Evolutionary conservation across 163 green algal genomes (phyloP), one percentile per base, ranked within the genome.

Genomic region (Picocystis sp.): DNA sequence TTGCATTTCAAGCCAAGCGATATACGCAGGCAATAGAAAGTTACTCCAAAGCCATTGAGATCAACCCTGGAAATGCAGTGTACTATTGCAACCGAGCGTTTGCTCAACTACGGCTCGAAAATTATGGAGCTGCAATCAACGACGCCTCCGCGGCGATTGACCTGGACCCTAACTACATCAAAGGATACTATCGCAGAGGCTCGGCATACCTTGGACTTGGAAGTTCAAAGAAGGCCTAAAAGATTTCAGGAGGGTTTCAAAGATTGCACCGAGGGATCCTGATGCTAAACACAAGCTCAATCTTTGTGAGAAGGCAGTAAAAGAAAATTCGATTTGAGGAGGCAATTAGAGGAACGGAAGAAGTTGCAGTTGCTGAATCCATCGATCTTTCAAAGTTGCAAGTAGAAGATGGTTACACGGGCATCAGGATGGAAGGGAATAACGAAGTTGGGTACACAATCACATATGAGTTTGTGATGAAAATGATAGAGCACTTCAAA

Each of bases 111-210:
- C 72, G 71, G 64, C 63, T 91, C 0, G 89, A 98, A 65, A 78
- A 88, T 45, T 94, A 87, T 72, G 88, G 83, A 21, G 69, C 68
- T 45, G 88, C 88, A 13, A 63, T 95, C 1, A 61, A 65, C 29
- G 90, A 99, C 71, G 86, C 83, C 11, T 81, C 66, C 13, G 66
- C 80, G 35, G 85, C 88, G 2, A 81, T 96, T 19, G 76, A 92
- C 19, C 46, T 90, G 13, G 80, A 97, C 58, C 71, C 82, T 9
- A 75, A 63, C 9, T 96, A 93, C 58, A 69, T 86, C 24, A 97
- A 97, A 80, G 89, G 70, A 0, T 97, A 94, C 74, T 98, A 98
- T 59, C 67, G 90, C 0, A 67, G 90, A 0, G 90, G 76, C 0
- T 81, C 90, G 58, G 89, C 90, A 2, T 69, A 88, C 53, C 84